Conservation (phyloP, 371 early-diverging fungal species). For the Phascolomyces articulosus region DNA sequence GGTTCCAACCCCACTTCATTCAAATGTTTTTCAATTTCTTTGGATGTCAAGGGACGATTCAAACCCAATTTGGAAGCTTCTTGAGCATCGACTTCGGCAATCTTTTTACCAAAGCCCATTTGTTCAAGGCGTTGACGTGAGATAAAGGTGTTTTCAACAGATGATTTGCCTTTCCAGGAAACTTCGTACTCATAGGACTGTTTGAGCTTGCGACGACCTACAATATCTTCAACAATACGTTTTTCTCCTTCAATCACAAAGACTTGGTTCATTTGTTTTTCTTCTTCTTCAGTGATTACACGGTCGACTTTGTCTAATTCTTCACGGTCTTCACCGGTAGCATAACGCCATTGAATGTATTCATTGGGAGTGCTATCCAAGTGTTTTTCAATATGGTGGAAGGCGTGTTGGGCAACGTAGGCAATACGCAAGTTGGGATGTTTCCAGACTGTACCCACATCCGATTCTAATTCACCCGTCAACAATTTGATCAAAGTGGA, state of each 20-base stretch:
- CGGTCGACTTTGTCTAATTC: constrained; percentile 69
- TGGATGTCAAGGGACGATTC: constrained; percentile 65
- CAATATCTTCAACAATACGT: constrained; percentile 60
- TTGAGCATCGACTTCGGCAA: constrained; percentile 66
- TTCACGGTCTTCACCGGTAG: constrained; percentile 80
- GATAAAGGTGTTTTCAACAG: constrained; percentile 72
- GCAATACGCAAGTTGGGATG: constrained; percentile 83
- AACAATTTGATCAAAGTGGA: constrained; percentile 83
- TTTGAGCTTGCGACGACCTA: constrained; percentile 73
- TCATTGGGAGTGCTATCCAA: constrained; percentile 79
- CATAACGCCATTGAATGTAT: constrained; percentile 87
- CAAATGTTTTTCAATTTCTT: constrained; percentile 74
- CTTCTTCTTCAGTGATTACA: constrained; percentile 63
- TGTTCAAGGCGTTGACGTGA: constrained; percentile 70
- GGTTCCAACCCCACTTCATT: constrained; percentile 70
- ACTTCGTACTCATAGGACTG: constrained; percentile 72
- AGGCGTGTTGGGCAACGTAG: constrained; percentile 90
- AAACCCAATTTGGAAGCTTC: constrained; percentile 69
- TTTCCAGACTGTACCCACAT: constrained; percentile 71
- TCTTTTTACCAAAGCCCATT: constrained; percentile 70
- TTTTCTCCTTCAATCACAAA: constrained; percentile 70
- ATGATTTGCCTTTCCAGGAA: constrained; percentile 62
- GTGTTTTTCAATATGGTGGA: constrained; percentile 86
- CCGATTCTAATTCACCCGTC: constrained; percentile 74
- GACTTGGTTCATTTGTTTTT: constrained; percentile 64